These are phyloP conservation scores for Candida broadrunensis DNA, from an alignment of 805 yeast species.

Conservation along the genomic window DNA sequence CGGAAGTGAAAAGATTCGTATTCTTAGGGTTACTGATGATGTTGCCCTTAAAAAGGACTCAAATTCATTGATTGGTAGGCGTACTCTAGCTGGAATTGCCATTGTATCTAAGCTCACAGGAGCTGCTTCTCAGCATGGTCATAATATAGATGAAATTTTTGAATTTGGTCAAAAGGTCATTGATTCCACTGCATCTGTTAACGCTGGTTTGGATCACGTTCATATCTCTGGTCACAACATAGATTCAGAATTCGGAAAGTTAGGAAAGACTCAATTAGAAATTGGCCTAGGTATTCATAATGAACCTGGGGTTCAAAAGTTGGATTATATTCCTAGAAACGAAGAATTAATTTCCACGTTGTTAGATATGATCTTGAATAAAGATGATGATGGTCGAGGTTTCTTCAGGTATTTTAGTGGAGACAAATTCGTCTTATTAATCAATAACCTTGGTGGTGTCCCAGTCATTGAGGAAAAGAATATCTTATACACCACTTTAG, in stretches of 20 bases:
- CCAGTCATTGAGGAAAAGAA: conserved; percentile 30
- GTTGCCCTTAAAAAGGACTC: conserved; percentile 29
- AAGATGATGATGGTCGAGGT: conserved; percentile 22
- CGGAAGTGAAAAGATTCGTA: conserved; percentile 25
- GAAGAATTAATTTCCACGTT: conserved; percentile 25
- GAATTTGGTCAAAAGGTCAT: conserved; percentile 24
- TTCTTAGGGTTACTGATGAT: conserved; percentile 33
- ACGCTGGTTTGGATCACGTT: conserved; percentile 36
- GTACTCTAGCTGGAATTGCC: conserved; percentile 33
- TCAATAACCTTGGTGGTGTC: conserved; percentile 38
- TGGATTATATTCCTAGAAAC: conserved; percentile 25
- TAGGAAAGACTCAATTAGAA: conserved; percentile 26
- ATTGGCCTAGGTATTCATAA: conserved; percentile 39
- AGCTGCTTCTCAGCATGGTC: conserved; percentile 22
- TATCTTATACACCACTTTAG: conserved; percentile 18
- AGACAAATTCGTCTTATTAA: conserved; percentile 26
- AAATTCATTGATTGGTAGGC: conserved; percentile 32
- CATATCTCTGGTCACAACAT: conserved; percentile 32
- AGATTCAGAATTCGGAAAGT: conserved; percentile 19
- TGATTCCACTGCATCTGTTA: conserved; percentile 26
- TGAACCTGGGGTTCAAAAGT: conserved; percentile 34
- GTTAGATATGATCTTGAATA: conserved; percentile 22
- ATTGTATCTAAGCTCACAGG: conserved; percentile 29
- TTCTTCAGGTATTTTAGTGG: conserved; percentile 23
- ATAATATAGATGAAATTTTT: conserved; percentile 21